Conservation (phyloP, 495 filamentous ascomycete genomes). For the Penicillium flavigenum region DNA sequence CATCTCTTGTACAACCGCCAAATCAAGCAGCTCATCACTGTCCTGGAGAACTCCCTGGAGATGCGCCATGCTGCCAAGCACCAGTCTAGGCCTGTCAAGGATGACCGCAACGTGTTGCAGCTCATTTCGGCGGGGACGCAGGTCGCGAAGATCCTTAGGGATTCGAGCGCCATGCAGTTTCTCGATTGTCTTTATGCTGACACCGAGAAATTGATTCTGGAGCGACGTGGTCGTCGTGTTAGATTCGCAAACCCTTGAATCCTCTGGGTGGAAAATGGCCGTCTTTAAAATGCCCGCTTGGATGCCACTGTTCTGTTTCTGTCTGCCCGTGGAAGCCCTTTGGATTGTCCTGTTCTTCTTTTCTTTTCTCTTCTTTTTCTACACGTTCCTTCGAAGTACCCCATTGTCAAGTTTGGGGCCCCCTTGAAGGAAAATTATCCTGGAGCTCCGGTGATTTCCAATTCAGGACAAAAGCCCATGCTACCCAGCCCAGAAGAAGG, state of each 20-base stretch:
- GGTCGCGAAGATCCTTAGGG: slow-evolving; percentile 81
- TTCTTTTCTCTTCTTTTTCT: not conserved
- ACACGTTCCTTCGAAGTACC: not conserved
- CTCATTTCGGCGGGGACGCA: slow-evolving; percentile 82
- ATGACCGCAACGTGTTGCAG: slow-evolving; percentile 86
- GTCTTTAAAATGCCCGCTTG: slow-evolving; percentile 1
- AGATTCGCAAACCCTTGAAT: slow-evolving; percentile 49
- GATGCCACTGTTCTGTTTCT: not conserved
- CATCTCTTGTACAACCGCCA: slow-evolving; percentile 82
- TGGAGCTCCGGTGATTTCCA: not conserved
- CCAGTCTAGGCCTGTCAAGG: slow-evolving; percentile 79
- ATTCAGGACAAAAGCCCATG: slow-evolving; percentile 1
- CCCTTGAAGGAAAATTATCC: slow-evolving; percentile 4
- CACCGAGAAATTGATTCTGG: slow-evolving; percentile 74
- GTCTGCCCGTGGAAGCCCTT: not conserved
- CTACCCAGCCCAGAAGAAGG: not conserved
- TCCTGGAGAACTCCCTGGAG: slow-evolving; percentile 79
- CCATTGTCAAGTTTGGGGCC: not conserved
- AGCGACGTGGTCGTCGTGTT: slow-evolving; percentile 49
- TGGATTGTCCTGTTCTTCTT: slow-evolving; percentile 1
- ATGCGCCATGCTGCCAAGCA: slow-evolving; percentile 84
- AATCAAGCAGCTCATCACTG: slow-evolving; percentile 83
- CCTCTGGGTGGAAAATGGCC: slow-evolving; percentile 12
- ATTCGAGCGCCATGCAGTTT: slow-evolving; percentile 76
- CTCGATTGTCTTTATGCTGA: slow-evolving; percentile 68